These are phyloP conservation scores for Populus ilicifolia DNA, from an alignment of 345 rosid genomes.

Conservation along the genomic window DNA sequence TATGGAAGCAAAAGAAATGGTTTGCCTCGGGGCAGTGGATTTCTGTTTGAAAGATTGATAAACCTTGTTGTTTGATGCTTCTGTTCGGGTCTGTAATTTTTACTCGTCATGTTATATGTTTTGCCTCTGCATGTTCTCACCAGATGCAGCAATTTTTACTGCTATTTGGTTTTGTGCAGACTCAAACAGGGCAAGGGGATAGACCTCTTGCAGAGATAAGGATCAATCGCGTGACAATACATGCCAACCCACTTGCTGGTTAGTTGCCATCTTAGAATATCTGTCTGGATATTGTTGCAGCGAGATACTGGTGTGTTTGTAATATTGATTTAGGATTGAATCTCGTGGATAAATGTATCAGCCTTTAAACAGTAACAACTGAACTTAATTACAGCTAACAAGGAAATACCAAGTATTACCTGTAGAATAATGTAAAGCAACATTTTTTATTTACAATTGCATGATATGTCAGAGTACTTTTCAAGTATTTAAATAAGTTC, in stretches of 20 bases:
- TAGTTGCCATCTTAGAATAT: constrained; percentile 17
- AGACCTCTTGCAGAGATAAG: constrained; percentile 96
- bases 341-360: neutral
- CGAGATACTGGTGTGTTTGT: neutral
- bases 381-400: neutral
- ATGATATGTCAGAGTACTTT: no score
- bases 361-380: neutral
- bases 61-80: neutral
- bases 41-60: neutral
- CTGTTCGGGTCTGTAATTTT: neutral
- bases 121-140: neutral
- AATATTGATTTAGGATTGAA: neutral
- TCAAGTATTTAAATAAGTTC: no score
- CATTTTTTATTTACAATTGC: neutral
- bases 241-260: constrained; percentile 96
- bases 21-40: neutral
- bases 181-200: constrained; percentile 83
- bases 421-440: neutral
- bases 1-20: neutral
- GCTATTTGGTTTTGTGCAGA: constrained; percentile 42
- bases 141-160: neutral
- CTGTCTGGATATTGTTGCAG: neutral
- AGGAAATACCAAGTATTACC: neutral
- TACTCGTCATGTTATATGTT: neutral
- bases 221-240: constrained; percentile 86